Base-by-base conservation (phyloP, 306 rosid genomes). In the Senna tora region DNA sequence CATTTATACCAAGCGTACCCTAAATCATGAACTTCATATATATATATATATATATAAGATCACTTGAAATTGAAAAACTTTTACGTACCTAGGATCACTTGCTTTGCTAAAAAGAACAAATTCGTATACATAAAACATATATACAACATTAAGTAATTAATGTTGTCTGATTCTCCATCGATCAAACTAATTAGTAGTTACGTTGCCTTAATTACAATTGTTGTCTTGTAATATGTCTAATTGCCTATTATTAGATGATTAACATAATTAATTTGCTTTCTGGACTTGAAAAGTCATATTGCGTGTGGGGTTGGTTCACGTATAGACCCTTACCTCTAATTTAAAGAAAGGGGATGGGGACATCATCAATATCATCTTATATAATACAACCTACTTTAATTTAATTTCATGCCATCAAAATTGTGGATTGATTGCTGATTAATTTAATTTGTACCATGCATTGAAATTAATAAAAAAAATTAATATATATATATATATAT, bases 241-340 rank as follows among this genome's bases (percentile, higher is more conserved):
- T 20, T 57, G 12, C n/a, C n/a, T 7, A 30, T 30, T 57, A 30
- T 30, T 5, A 14, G 15, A 5, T 15, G 4, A 60, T n/a, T 60
- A 7, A 34, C 65, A 16, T 13, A 42, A 8, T 34, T 13, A 42
- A 8, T 34, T 20, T n/a, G 4, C n/a, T 16, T 17, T 60, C 9
- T 17, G 8, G 41, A 36, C 43, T 34, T n/a, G 22, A 59, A 59
- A 38, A 41, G 14, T 14, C 67, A 61, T 32, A 2, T 16, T 16
- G 16, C 67, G 49, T 61, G 67, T 61, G 67, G 67, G 49, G 25
- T 38, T 38, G 32, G 32, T 4, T 61, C 49, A 36, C 38, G 9
- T 15, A 17, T 17, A 9, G 67, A 17, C 49, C 67, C 2, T 38
- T n/a, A n/a, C n/a, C n/a, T n/a, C n/a, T n/a, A n/a, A n/a, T 39